These are phyloP conservation scores for Fraxinus sp. DNA, from an alignment of 305 asterid species.

Conservation along the genomic window DNA sequence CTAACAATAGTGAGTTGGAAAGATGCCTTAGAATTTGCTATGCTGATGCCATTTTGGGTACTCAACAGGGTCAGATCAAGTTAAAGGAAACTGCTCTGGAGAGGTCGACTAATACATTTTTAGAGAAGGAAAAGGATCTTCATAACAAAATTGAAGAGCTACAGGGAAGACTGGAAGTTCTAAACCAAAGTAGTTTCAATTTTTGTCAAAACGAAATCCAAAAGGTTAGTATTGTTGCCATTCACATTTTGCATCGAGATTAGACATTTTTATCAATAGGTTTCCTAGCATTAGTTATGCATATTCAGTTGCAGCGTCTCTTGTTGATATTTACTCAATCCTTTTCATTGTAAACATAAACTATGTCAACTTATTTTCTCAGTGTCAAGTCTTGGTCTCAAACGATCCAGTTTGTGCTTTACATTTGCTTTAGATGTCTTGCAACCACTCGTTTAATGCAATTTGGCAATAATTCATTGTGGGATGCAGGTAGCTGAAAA, in stretches of 20 bases:
- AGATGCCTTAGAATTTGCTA: neutral
- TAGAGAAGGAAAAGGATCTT: constrained; percentile 76
- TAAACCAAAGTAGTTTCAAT: constrained; percentile 37
- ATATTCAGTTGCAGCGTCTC: neutral
- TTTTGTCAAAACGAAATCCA: constrained; percentile 37
- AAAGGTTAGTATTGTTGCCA: constrained; percentile 43
- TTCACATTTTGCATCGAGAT: constrained; percentile 13
- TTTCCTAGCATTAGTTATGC: neutral
- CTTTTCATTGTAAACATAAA: neutral
- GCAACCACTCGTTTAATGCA: neutral
- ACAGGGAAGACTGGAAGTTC: constrained; percentile 50
- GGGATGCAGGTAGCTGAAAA: constrained; percentile 45
- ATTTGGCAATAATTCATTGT: constrained; percentile 16
- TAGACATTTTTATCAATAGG: neutral
- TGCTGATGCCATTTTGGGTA: constrained; percentile 2
- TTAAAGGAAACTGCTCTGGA: constrained; percentile 69
- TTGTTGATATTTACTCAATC: neutral
- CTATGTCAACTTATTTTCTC: neutral
- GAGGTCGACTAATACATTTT: constrained; percentile 52
- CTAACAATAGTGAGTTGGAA: neutral
- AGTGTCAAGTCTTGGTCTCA: neutral
- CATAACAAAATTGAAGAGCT: constrained; percentile 62
- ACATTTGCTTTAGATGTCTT: neutral
- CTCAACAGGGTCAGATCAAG: constrained; percentile 61
- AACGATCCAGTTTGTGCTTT: neutral